Evolutionary conservation across 345 rosid genomes (phyloP), one percentile per base, ranked within the genome.

Genomic region (Acer saccharum): DNA sequence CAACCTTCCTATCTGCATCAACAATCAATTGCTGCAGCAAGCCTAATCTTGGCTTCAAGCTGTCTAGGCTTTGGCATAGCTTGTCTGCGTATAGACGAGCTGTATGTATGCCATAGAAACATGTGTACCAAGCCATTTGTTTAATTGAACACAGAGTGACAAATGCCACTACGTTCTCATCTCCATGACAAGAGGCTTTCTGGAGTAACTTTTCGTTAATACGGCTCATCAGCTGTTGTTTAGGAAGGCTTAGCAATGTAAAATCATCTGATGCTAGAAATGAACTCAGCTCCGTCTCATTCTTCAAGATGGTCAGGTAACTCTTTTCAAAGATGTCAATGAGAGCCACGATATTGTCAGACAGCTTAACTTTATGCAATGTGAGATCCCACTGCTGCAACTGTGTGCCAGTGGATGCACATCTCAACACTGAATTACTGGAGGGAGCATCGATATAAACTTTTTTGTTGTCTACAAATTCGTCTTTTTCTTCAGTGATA

Each of bases 111-210:
- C 93, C 93, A 46, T 83, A 90, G 80, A 85, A 90, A 80, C 93
- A 90, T 70, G 84, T 65, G 84, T 87, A 86, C 89, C 90, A 90
- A 43, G 91, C 79, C 81, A 86, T 87, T 84, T 88, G 88, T 82
- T 90, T 90, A 21, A 90, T 86, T 58, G 85, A 89, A 75, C 87
- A 77, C 72, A 90, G 77, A 17, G 85, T 72, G 60, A 78, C 88
- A 87, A 79, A 82, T 72, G 87, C 84, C 87, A 81, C 72, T 61
- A 82, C 58, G 63, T 83, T 84, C 67, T 78, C 84, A 79, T 79
- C 87, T 69, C 76, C 80, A 29, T n/a, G 72, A 46, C 74, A 75
- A 79, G 71, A 71, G 43, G 74, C 78, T 78, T 70, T 84, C 66
- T 82, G 74, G 54, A 41, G 48, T 64, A 74, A 76, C 69, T 81